These are phyloP conservation scores for Pseudozyma thailandica DNA, from an alignment of 1,284 basidiomycete species.

Conservation along the genomic window DNA sequence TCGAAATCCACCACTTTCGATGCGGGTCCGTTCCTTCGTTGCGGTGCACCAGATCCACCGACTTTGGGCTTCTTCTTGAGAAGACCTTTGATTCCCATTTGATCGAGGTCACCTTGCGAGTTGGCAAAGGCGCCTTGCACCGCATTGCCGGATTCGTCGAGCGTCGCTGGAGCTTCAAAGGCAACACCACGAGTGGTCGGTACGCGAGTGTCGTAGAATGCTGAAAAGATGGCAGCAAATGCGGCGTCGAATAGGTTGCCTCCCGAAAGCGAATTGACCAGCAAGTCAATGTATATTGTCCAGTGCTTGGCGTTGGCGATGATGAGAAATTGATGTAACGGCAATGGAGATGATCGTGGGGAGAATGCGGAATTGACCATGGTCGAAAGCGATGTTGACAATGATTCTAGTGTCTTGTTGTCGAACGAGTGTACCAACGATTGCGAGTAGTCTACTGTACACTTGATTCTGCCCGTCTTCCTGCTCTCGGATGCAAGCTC, in stretches of 20 bases:
- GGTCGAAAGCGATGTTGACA: constrained; percentile 42
- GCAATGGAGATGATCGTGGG: constrained; percentile 43
- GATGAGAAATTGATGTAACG: constrained; percentile 51
- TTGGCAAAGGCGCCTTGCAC: constrained; percentile 40
- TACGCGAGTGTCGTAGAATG: constrained; percentile 56
- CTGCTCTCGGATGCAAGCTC: constrained; percentile 34
- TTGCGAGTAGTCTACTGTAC: constrained; percentile 53
- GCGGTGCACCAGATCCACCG: constrained; percentile 5
- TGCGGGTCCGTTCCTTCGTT: constrained; percentile 3
- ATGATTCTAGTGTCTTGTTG: constrained; percentile 33
- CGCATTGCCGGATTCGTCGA: constrained; percentile 37
- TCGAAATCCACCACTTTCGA: constrained; percentile 59
- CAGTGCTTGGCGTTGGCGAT: constrained; percentile 59
- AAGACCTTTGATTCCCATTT: constrained; percentile 56
- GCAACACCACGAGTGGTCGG: constrained; percentile 56
- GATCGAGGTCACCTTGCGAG: constrained; percentile 38
- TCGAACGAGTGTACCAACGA: constrained; percentile 45
- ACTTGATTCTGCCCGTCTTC: constrained; percentile 45
- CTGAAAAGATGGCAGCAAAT: constrained; percentile 58
- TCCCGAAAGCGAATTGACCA: constrained; percentile 57
- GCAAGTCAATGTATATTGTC: constrained; percentile 59
- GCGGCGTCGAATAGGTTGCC: constrained; percentile 62
- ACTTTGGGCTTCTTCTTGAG: constrained; percentile 50
- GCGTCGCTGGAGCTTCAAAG: constrained; percentile 48
- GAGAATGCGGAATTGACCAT: constrained; percentile 48